A percentile compares a stretch with the other conserved stretches of the same genome.
Evolutionary conservation across 2,329 filamentous ascomycete genomes (phyloP).

Genomic region (Colletotrichum tropicicola): DNA sequence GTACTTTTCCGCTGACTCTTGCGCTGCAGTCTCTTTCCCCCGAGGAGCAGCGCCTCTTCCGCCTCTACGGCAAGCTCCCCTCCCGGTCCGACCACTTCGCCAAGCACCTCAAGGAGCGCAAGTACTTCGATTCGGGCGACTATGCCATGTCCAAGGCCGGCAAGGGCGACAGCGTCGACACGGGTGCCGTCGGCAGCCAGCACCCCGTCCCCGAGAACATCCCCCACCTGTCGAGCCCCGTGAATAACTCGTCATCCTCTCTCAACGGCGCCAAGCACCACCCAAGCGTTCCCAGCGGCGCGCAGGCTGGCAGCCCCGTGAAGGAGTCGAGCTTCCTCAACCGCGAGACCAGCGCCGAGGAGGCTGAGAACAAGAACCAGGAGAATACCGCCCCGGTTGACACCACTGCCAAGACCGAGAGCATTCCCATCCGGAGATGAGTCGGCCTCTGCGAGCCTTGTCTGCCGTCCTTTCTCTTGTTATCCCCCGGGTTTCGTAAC

Average conservation of each 20-base stretch:
- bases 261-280: constrained; percentile 30
- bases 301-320: constrained; percentile 79
- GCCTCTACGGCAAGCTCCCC: constrained; percentile 96
- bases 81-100: constrained; percentile 96
- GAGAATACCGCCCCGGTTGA: constrained; percentile 10
- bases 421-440: constrained; percentile 73
- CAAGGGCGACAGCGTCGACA: constrained; percentile 93
- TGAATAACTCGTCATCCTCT: constrained; percentile 43
- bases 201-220: constrained; percentile 97
- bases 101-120: constrained; percentile 99
- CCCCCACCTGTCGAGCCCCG: constrained; percentile 82
- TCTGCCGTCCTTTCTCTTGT: constrained; percentile 19
- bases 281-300: constrained; percentile 41
- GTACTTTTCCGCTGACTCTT: constrained; percentile 3
- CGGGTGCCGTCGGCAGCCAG: constrained; percentile 92
- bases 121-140: constrained; percentile 97
- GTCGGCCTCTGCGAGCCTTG: not conserved
- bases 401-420: constrained; percentile 46
- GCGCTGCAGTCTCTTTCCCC: constrained; percentile 80
- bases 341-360: constrained; percentile 78
- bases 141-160: constrained; percentile 97
- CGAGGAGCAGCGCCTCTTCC: constrained; percentile 96
- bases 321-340: constrained; percentile 92
- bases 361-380: constrained; percentile 38
- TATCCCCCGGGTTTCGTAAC: constrained; percentile 17